A percentile compares a stretch with the other conserved stretches of the same genome.
Evolutionary conservation across 2,329 filamentous ascomycete genomes (phyloP).

Genomic region (Leptosphaerulina australis): DNA sequence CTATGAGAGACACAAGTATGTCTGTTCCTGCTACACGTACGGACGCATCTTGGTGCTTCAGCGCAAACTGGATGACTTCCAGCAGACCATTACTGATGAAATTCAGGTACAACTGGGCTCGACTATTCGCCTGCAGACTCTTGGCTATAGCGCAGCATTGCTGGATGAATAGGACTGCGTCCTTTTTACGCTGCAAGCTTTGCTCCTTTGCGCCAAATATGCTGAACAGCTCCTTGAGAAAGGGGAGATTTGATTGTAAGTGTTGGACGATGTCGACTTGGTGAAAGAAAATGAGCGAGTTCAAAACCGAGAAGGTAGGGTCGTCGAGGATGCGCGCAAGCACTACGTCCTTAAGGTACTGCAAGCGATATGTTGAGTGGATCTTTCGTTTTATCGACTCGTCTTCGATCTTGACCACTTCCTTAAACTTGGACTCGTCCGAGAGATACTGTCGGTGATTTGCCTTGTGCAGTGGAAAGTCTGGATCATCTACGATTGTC

Average conservation of each 20-base stretch:
- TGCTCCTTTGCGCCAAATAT: conserved; percentile 74
- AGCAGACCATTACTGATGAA: conserved; percentile 88
- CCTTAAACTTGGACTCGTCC: conserved; percentile 89
- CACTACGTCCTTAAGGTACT: conserved; percentile 98
- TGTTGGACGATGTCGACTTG: conserved; percentile 98
- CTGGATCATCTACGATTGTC: conserved; percentile 73
- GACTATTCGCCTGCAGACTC: conserved; percentile 82
- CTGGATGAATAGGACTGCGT: conserved; percentile 94
- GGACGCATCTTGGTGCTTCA: conserved; percentile 81
- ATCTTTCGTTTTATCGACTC: conserved; percentile 84
- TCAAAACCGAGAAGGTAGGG: conserved; percentile 95
- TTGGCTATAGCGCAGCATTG: conserved; percentile 95
- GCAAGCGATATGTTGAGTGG: conserved; percentile 91
- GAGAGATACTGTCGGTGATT: conserved; percentile 94
- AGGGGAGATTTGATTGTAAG: conserved; percentile 78
- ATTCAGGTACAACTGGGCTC: conserved; percentile 84
- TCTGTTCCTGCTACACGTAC: conserved; percentile 93
- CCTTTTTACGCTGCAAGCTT: conserved; percentile 79
- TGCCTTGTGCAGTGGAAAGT: conserved; percentile 96
- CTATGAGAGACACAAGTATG: conserved; percentile 89
- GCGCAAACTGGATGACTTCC: conserved; percentile 86
- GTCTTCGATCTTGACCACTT: conserved; percentile 92
- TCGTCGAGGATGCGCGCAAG: conserved; percentile 95
- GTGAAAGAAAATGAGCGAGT: conserved; percentile 98
- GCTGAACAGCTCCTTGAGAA: conserved; percentile 83